Evolutionary conservation across 2,329 filamentous ascomycete species (phyloP), one percentile per base, ranked within the genome.

Genomic region (Erysiphe pulchra): DNA sequence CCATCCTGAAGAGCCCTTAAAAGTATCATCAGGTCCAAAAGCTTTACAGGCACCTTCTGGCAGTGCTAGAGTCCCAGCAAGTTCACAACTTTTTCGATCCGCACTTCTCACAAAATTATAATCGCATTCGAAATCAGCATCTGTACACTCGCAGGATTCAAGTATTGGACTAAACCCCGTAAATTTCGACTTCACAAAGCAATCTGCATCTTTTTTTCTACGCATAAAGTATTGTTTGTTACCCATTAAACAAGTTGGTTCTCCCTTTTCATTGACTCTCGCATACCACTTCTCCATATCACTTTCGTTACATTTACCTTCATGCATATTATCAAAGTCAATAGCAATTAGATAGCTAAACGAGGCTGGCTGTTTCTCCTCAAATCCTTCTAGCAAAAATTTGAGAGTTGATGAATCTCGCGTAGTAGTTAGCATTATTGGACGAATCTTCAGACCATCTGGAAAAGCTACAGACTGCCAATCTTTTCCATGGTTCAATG

Each of bases 231-330:
- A 83, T 58, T 95, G 87, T 55, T 78, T 92, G 59, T 93, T 86
- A 17, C 90, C 90, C 87, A 98, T 95, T 52, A 98, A 67, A 59
- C 90, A 98, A 44, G 77, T 82, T 2, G 86, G 71, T 45, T 92
- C 71, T 31, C 80, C 80, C 18, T 93, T 71, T 30, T 80, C 71
- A 56, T 92, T 79, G 34, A 81, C 69, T 14, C 86, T 76, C 20
- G 90, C 90, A 51, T 75, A 74, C 90, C 90, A 98, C 45, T 78
- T 71, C 57, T 94, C 85, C 61, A 94, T 79, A 54, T 92, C 83
- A 52, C 87, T 80, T 33, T 73, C 69, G 45, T 69, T 70, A 62
- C 92, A 98, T 48, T 81, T 81, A 31, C 72, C 68, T 61, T 90
- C 78, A 52, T 92, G 75, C 49, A 95, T 66, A 10, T 73, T 79